A percentile compares a stretch with the other conserved stretches of the same genome.
Conservation (phyloP, 768 basidiomycete genomes). For the Suillus hirtellus region DNA sequence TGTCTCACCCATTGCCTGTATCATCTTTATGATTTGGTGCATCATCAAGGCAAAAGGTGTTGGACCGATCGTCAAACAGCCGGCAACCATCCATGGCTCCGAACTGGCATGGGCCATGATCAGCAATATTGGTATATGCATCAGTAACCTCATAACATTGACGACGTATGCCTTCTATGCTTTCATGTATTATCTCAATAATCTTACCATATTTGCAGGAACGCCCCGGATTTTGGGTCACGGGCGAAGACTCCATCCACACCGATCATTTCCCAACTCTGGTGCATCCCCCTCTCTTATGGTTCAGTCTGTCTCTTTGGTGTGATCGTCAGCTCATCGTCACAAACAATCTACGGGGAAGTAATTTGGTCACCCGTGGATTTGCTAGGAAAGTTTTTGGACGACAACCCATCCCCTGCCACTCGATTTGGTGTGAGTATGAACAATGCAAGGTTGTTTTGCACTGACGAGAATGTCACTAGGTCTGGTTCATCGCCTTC, state of each 20-base stretch:
- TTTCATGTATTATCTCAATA: background rate
- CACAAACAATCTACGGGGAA: slow-evolving; percentile 67
- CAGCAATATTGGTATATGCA: slow-evolving; percentile 61
- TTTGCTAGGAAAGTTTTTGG: slow-evolving; percentile 61
- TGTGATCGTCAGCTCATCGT: slow-evolving; percentile 74
- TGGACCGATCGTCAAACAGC: slow-evolving; percentile 66
- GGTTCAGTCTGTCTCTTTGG: slow-evolving; percentile 71
- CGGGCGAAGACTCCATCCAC: slow-evolving; percentile 50
- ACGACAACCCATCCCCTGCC: slow-evolving; percentile 52
- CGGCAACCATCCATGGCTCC: slow-evolving; percentile 56
- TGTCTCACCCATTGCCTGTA: slow-evolving; percentile 60
- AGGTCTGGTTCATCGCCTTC: slow-evolving; percentile 71
- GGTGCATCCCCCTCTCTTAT: slow-evolving; percentile 69
- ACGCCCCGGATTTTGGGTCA: slow-evolving; percentile 67
- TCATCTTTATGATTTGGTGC: slow-evolving; percentile 72
- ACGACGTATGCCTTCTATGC: slow-evolving; percentile 45
- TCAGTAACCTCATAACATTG: slow-evolving; percentile 74
- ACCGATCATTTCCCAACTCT: slow-evolving; percentile 59
- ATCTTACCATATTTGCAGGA: slow-evolving; percentile 34
- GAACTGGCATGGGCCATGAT: slow-evolving; percentile 72
- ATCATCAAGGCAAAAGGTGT: slow-evolving; percentile 73
- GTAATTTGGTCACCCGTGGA: slow-evolving; percentile 75
- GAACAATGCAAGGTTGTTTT: background rate
- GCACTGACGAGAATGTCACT: background rate
- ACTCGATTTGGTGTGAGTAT: slow-evolving; percentile 58